phyloP scores from a whole-genome alignment of 2,329 filamentous ascomycete species.

The Madurella fahalii region DNA sequence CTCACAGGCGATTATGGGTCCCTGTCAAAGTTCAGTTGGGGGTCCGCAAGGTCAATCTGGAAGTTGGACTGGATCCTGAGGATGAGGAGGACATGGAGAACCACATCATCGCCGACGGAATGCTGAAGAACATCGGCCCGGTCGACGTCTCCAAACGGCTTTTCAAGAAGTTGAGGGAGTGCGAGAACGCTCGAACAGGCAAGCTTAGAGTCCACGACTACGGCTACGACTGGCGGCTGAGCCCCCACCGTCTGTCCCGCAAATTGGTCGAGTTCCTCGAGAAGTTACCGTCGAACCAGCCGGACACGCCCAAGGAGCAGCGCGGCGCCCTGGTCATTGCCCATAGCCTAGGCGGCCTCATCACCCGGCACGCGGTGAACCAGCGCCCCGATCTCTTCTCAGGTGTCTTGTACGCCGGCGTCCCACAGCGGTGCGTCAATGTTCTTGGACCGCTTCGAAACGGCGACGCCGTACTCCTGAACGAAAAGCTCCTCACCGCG shows the following conservation, averaged over 20 bases:
- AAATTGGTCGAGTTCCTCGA: constrained; percentile 71
- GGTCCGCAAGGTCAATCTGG: constrained; percentile 84
- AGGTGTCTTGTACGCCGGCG: constrained; percentile 80
- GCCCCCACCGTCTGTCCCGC: constrained; percentile 69
- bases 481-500: constrained; percentile 83
- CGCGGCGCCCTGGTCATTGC: constrained; percentile 77
- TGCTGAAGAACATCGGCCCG: constrained; percentile 87
- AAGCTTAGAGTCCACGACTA: constrained; percentile 81
- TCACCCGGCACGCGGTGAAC: constrained; percentile 85
- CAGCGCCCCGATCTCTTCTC: constrained; percentile 78
- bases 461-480: constrained; percentile 87
- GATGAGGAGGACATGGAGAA: constrained; percentile 82
- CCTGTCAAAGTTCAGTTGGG: constrained; percentile 91
- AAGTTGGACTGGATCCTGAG: constrained; percentile 75
- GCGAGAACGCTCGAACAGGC: constrained; percentile 67
- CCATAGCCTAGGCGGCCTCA: constrained; percentile 82
- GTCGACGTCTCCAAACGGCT: constrained; percentile 84
- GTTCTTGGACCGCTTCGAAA: constrained; percentile 86
- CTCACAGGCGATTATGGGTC: constrained; percentile 87
- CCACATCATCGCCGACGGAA: constrained; percentile 78
- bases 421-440: constrained; percentile 82
- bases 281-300: constrained; percentile 68
- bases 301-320: constrained; percentile 45
- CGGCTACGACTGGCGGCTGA: constrained; percentile 91
- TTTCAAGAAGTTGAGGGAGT: constrained; percentile 71